Evolutionary conservation across 257 asterid species (phyloP).

Genomic region (Solanum sejunctum): DNA sequence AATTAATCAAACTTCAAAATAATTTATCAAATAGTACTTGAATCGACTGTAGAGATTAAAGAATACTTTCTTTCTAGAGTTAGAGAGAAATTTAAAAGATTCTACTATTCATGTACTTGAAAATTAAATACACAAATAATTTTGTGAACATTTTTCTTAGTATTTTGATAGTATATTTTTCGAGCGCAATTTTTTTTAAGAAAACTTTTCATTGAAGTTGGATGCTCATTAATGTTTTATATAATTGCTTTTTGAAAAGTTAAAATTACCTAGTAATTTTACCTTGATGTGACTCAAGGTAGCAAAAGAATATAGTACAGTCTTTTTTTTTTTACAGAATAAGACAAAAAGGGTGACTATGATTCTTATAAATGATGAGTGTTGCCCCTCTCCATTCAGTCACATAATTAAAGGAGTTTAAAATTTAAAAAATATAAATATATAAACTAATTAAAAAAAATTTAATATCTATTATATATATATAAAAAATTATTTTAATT

Average conservation of each 20-base stretch:
- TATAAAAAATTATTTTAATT: no score
- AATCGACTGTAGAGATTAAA: background rate
- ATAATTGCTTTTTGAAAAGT: background rate
- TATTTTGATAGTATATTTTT: no score
- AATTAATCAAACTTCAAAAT: background rate
- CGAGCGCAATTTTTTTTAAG: no score
- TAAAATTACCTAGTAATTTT: background rate
- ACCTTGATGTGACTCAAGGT: background rate
- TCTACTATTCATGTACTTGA: background rate
- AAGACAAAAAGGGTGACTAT: slow-evolving; percentile 15
- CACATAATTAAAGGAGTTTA: no score
- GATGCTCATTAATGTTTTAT: background rate
- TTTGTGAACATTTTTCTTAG: background rate
- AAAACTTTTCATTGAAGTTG: background rate
- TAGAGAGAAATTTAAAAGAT: no score
- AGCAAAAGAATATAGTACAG: background rate
- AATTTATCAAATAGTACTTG: background rate
- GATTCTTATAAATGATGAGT: background rate
- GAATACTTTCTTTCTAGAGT: background rate
- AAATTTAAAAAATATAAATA: no score
- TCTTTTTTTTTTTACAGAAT: slow-evolving; percentile 5
- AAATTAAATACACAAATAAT: background rate
- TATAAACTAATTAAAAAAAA: no score
- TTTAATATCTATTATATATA: no score
- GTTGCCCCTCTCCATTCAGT: background rate